A percentile compares a stretch with the other conserved stretches of the same genome.
These are phyloP conservation scores for Scheffersomyces lignicola DNA, from an alignment of 1,139 yeast genomes.

Conservation along the genomic window DNA sequence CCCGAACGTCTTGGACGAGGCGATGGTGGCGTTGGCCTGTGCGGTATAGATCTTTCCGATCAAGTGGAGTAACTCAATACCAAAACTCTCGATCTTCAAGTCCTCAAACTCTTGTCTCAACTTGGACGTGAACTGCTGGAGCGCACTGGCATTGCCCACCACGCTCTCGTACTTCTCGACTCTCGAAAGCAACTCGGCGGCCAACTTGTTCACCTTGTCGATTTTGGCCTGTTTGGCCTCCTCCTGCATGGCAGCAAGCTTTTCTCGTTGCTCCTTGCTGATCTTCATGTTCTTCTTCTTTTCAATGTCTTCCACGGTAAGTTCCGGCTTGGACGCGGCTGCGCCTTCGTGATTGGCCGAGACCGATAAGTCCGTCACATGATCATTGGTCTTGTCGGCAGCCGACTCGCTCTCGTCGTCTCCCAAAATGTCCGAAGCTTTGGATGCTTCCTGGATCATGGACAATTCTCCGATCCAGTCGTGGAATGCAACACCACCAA, in stretches of 20 bases:
- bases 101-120: slow-evolving; percentile 62
- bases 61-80: slow-evolving; percentile 47
- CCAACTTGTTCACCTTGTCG: slow-evolving; percentile 54
- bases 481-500: slow-evolving; percentile 74
- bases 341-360: neutral
- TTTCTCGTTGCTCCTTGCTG: slow-evolving; percentile 54
- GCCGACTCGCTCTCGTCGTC: slow-evolving; percentile 24
- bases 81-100: slow-evolving; percentile 49
- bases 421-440: slow-evolving; percentile 64
- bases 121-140: slow-evolving; percentile 37
- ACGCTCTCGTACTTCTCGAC: slow-evolving; percentile 38
- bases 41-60: slow-evolving; percentile 66
- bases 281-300: slow-evolving; percentile 40
- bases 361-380: slow-evolving; percentile 3
- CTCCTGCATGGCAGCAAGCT: slow-evolving; percentile 50
- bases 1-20: slow-evolving; percentile 43
- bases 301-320: slow-evolving; percentile 21
- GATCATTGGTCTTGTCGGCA: neutral
- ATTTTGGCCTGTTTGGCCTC: slow-evolving; percentile 57
- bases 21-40: slow-evolving; percentile 51
- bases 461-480: slow-evolving; percentile 87
- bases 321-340: neutral
- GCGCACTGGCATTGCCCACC: slow-evolving; percentile 29
- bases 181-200: slow-evolving; percentile 45
- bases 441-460: slow-evolving; percentile 75